A percentile compares a stretch with the other conserved stretches of the same genome.
Evolutionary conservation across 768 basidiomycete genomes (phyloP).

Genomic region (Mycena alexandri): DNA sequence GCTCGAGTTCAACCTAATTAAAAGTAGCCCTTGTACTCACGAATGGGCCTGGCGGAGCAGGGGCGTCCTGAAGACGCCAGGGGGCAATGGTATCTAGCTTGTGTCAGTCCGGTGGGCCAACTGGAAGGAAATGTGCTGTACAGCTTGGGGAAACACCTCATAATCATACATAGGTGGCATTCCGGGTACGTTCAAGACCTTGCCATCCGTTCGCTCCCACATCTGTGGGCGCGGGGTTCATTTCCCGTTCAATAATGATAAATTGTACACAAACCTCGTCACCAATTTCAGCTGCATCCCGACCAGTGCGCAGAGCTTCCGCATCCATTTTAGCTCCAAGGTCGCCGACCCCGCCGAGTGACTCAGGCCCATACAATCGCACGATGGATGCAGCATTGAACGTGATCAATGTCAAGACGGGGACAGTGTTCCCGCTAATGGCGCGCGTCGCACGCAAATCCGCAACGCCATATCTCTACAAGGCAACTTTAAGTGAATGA

Average conservation of each 20-base stretch:
- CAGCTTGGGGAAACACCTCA: slow-evolving; percentile 12
- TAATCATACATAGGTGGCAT: slow-evolving; percentile 27
- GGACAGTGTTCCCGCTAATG: slow-evolving; percentile 5
- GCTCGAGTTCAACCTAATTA: background rate
- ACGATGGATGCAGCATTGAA: background rate
- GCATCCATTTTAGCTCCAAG: background rate
- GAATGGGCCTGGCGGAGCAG: background rate
- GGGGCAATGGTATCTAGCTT: no score
- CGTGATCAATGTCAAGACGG: slow-evolving; percentile 11
- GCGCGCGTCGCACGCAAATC: slow-evolving; percentile 6
- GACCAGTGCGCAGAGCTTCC: slow-evolving; percentile 11
- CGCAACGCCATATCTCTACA: no score
- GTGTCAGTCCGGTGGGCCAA: no score
- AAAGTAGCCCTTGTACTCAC: background rate
- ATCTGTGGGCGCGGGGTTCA: background rate
- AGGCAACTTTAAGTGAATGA: no score
- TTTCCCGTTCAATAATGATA: background rate
- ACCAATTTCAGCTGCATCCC: background rate
- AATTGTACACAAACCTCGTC: slow-evolving; percentile 6
- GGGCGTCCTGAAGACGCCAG: background rate
- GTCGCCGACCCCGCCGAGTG: slow-evolving; percentile 15
- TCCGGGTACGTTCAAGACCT: slow-evolving; percentile 9
- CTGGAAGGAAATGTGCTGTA: no score
- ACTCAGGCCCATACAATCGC: slow-evolving; percentile 5
- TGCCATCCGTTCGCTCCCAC: slow-evolving; percentile 11